Percentiles rank a stretch among this genome's conserved stretches.
Conservation (phyloP, 202 grass and related monocot genomes). For the Saccharum hybrid region DNA sequence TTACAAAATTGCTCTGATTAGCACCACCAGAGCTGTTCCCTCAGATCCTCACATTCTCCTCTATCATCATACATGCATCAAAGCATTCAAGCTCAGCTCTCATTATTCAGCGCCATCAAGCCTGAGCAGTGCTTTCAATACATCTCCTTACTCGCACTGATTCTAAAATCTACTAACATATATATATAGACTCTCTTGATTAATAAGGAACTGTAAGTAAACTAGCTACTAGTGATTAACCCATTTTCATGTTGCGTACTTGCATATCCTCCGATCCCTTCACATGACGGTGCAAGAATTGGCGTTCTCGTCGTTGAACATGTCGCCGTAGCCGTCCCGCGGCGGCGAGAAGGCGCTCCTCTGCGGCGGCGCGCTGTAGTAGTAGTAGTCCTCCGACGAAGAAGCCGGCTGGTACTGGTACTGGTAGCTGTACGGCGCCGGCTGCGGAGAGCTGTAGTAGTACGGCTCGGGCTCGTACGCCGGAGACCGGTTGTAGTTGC, state of each 20-base stretch:
- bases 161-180: constrained; percentile 8
- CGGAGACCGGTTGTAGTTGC: constrained; percentile 17
- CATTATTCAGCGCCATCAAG: constrained; percentile 48
- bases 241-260: not conserved
- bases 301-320: constrained; percentile 88
- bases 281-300: constrained; percentile 84
- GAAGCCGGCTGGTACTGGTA: constrained; percentile 43
- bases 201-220: constrained; percentile 14
- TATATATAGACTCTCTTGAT: constrained; percentile 15
- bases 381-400: constrained; percentile 44
- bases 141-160: constrained; percentile 19
- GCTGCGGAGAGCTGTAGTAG: constrained; percentile 51
- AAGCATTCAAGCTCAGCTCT: constrained; percentile 42
- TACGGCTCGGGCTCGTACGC: constrained; percentile 60
- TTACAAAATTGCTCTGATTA: constrained; percentile 56
- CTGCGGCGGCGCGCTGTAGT: constrained; percentile 60
- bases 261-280: not conserved
- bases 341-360: constrained; percentile 59
- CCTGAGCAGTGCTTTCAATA: constrained; percentile 36
- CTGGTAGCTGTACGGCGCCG: constrained; percentile 40
- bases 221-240: constrained; percentile 5
- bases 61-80: constrained; percentile 33
- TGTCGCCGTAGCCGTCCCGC: constrained; percentile 48
- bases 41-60: constrained; percentile 28
- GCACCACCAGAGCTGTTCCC: constrained; percentile 36